Evolutionary conservation across 2,329 filamentous ascomycete species (phyloP).

Genomic region (Myriosclerotinia duriaeana): DNA sequence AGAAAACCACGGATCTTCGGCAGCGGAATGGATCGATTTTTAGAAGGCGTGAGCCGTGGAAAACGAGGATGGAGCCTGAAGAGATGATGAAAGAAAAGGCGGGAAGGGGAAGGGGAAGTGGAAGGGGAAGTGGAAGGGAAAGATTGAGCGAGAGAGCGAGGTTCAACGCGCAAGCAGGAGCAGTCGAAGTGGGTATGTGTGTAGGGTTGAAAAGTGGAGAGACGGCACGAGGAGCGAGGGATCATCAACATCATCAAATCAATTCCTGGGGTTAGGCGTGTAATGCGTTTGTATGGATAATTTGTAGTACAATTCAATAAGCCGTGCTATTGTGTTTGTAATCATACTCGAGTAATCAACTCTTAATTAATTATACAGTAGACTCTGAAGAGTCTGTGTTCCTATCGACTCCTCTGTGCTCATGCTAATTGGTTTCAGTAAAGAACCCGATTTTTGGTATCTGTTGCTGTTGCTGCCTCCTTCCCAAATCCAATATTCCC

Average conservation of each 20-base stretch:
- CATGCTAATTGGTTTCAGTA: constrained; percentile 3
- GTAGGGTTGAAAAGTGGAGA: background rate
- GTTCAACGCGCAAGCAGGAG: background rate
- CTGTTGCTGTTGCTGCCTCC: background rate
- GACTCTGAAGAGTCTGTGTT: constrained; percentile 4
- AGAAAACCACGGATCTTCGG: too few species aligned
- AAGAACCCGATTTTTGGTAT: constrained; percentile 8
- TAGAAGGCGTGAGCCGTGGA: too few species aligned
- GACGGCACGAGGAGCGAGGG: background rate
- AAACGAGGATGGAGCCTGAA: background rate
- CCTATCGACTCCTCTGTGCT: background rate
- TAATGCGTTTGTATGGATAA: background rate
- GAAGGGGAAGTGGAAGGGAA: background rate
- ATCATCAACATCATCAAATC: background rate
- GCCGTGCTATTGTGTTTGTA: too few species aligned
- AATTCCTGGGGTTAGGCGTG: background rate
- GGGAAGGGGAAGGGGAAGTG: background rate
- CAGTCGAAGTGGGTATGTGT: background rate
- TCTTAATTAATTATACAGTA: background rate
- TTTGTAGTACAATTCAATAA: background rate
- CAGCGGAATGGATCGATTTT: too few species aligned
- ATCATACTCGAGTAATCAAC: too few species aligned
- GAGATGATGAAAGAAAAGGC: background rate
- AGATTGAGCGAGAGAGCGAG: background rate
- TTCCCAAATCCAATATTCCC: background rate